Evolutionary conservation across 768 basidiomycete genomes (phyloP).

Genomic region (Serendipita sp.): DNA sequence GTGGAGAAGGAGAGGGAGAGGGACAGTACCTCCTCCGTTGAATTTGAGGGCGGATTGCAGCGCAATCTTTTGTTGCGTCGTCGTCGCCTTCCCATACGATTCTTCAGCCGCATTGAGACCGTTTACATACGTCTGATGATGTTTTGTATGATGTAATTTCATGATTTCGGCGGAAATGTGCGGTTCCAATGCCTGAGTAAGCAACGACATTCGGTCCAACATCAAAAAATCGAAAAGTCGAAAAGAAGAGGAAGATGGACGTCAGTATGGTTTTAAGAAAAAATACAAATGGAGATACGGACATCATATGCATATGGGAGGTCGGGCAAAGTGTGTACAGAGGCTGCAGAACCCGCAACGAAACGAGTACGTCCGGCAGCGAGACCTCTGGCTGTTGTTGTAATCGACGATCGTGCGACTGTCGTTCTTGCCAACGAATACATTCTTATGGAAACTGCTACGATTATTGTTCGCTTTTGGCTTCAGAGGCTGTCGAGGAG

Average conservation of each 20-base stretch:
- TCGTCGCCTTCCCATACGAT: constrained; percentile 46
- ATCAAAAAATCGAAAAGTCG: background rate
- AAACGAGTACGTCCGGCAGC: constrained; percentile 20
- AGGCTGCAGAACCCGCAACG: constrained; percentile 30
- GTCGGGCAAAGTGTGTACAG: constrained; percentile 56
- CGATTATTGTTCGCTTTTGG: no score
- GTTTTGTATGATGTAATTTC: constrained; percentile 83
- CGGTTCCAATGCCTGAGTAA: constrained; percentile 67
- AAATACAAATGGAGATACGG: constrained; percentile 11
- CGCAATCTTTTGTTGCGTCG: constrained; percentile 59
- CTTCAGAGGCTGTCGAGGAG: no score
- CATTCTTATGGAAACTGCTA: no score
- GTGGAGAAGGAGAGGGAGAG: background rate
- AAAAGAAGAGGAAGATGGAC: constrained; percentile 3
- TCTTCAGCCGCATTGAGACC: constrained; percentile 89
- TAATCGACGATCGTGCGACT: no score
- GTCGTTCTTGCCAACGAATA: no score
- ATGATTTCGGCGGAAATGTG: constrained; percentile 85
- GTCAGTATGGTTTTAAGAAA: background rate
- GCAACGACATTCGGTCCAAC: background rate
- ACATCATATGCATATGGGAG: constrained; percentile 73
- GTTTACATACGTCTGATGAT: constrained; percentile 85
- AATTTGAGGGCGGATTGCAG: constrained; percentile 91
- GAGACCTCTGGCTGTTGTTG: no score
- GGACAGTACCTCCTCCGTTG: constrained; percentile 70